A percentile compares a stretch with the other conserved stretches of the same genome.
Conservation (phyloP, 345 rosid species). For the Dipteronia dyeriana region DNA sequence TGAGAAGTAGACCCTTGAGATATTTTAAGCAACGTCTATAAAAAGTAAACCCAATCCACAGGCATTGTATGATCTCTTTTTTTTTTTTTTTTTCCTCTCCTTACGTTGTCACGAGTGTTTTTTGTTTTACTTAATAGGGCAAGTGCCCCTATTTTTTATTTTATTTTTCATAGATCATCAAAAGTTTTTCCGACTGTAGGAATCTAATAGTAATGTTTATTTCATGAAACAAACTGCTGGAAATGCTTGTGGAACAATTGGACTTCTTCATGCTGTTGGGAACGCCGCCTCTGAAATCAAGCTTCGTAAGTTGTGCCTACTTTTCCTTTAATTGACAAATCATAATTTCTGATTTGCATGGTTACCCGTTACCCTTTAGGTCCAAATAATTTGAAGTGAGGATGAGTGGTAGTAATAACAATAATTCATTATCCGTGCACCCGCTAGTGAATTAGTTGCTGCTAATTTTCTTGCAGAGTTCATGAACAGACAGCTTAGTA, state of each 20-base stretch:
- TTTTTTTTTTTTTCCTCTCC: background rate
- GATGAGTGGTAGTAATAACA: slow-evolving; percentile 1
- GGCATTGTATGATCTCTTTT: background rate
- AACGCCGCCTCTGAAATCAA: slow-evolving; percentile 74
- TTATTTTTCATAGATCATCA: background rate
- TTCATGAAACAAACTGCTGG: slow-evolving; percentile 97
- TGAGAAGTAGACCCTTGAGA: background rate
- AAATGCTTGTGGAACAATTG: slow-evolving; percentile 98
- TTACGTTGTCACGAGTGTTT: background rate
- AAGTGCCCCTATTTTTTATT: background rate
- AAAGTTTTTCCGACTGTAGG: slow-evolving; percentile 36
- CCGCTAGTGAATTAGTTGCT: background rate
- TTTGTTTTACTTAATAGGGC: background rate
- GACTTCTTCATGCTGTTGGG: slow-evolving; percentile 93
- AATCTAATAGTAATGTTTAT: slow-evolving; percentile 61
- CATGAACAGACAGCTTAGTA: background rate
- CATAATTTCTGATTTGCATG: background rate
- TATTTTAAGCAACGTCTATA: background rate
- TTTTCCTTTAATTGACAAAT: slow-evolving; percentile 6
- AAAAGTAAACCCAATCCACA: background rate
- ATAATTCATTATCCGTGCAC: background rate
- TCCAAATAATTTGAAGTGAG: background rate
- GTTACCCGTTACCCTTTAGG: background rate
- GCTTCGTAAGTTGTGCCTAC: slow-evolving; percentile 51
- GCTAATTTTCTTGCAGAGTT: background rate